phyloP scores from a whole-genome alignment of 108 stramenopile species.

The Pseudonitzschia multiseries region DNA sequence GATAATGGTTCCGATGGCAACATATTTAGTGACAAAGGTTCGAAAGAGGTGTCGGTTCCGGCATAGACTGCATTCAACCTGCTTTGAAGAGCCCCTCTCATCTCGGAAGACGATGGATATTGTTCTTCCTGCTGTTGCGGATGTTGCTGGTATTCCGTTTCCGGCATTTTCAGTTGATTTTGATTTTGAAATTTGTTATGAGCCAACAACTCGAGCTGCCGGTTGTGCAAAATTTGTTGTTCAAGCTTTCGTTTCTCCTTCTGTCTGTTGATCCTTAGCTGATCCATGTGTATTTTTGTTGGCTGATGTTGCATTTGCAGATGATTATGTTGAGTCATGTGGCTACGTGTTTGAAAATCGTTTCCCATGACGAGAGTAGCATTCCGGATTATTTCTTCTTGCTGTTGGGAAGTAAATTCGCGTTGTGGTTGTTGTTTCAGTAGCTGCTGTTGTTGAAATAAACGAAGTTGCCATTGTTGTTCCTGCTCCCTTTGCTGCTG shows the following conservation, averaged over 20 bases:
- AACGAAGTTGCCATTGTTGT: neutral
- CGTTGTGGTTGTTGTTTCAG: neutral
- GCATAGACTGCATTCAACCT: constrained; percentile 9
- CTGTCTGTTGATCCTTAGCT: constrained; percentile 15
- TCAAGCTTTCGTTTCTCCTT: constrained; percentile 25
- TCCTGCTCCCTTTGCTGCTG: neutral
- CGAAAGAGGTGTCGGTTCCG: neutral
- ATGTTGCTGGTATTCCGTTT: constrained; percentile 5
- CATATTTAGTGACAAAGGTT: too few species aligned
- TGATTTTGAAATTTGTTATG: constrained; percentile 5
- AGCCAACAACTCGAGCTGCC: constrained; percentile 10
- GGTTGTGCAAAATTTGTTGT: constrained; percentile 18
- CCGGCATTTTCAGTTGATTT: constrained; percentile 7
- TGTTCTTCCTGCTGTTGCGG: neutral
- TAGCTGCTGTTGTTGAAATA: neutral
- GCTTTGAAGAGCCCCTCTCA: constrained; percentile 7
- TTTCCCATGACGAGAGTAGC: constrained; percentile 14
- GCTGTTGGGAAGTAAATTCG: constrained; percentile 15
- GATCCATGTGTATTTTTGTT: constrained; percentile 27
- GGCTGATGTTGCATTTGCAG: constrained; percentile 31
- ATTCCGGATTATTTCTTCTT: constrained; percentile 22
- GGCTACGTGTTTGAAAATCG: neutral
- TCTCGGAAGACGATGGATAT: constrained; percentile 10
- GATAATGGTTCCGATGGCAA: neutral
- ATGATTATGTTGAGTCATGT: constrained; percentile 25